phyloP scores from a whole-genome alignment of 768 basidiomycete genomes.

The Mrakia blollopis region DNA sequence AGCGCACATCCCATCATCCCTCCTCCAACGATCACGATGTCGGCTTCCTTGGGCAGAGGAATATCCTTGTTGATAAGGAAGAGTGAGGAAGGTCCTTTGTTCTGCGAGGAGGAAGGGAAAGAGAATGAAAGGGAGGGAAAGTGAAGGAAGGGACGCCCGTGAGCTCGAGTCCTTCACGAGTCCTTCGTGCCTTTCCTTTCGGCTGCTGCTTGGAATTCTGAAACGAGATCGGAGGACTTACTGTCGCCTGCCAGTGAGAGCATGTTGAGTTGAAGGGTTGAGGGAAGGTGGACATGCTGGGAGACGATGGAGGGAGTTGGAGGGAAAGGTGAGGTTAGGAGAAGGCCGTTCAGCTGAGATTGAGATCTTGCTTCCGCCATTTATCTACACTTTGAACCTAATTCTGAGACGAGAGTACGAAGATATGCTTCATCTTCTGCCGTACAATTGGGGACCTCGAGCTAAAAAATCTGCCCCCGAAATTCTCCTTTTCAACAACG shows the following conservation, averaged over 20 bases:
- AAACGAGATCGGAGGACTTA: neutral
- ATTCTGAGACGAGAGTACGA: too few relatives aligned
- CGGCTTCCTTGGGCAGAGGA: neutral
- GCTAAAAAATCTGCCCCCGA: too few relatives aligned
- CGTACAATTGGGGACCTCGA: too few relatives aligned
- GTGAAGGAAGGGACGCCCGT: neutral
- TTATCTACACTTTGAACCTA: too few relatives aligned
- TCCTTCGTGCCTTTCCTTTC: too few relatives aligned
- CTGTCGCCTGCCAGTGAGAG: constrained; percentile 25
- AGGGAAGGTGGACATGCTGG: constrained; percentile 15
- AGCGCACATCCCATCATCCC: constrained; percentile 18
- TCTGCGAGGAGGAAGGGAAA: neutral
- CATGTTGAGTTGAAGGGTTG: neutral
- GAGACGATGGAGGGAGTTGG: neutral
- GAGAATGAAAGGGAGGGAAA: neutral
- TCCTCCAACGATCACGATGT: constrained; percentile 19
- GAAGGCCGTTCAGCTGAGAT: too few relatives aligned
- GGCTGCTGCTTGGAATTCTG: too few relatives aligned
- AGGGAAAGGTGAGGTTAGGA: neutral
- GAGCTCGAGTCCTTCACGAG: neutral
- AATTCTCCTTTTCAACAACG: too few relatives aligned
- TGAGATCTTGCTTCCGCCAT: too few relatives aligned
- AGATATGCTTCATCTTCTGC: too few relatives aligned
- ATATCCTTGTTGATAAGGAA: constrained; percentile 5
- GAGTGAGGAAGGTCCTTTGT: neutral